phyloP scores from a whole-genome alignment of 768 basidiomycete genomes.

The Calocera viscosa region DNA sequence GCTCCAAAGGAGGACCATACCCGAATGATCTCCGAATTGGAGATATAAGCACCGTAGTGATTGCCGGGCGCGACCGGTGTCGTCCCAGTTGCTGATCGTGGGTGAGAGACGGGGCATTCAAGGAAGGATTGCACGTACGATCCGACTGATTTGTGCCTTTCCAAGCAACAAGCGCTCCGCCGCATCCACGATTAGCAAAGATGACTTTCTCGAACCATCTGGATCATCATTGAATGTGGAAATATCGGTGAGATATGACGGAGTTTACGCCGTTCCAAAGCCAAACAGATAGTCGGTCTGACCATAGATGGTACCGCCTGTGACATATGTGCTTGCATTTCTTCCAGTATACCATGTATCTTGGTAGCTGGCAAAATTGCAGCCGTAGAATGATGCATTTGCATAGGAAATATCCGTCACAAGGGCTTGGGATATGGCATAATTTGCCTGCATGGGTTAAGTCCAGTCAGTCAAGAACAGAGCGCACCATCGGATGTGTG shows the following conservation, averaged over 20 bases:
- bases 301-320: conserved; percentile 51
- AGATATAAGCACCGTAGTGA: conserved; percentile 45
- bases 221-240: background rate
- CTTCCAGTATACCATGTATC: conserved; percentile 56
- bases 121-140: conserved; percentile 9
- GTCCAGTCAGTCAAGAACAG: conserved; percentile 40
- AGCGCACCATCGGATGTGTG: background rate
- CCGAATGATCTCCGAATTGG: conserved; percentile 43
- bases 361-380: conserved; percentile 48
- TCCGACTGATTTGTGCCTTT: conserved; percentile 44
- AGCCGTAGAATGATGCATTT: conserved; percentile 56
- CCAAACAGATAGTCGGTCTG: conserved; percentile 43
- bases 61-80: conserved; percentile 31
- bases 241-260: background rate
- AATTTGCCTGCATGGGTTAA: conserved; percentile 44
- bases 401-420: conserved; percentile 51
- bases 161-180: conserved; percentile 56
- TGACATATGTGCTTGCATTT: conserved; percentile 46
- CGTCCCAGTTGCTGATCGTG: background rate
- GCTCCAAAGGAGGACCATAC: conserved; percentile 30
- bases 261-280: conserved; percentile 24
- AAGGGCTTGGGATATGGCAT: conserved; percentile 48
- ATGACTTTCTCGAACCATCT: conserved; percentile 51
- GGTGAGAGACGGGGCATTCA: conserved; percentile 8
- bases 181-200: conserved; percentile 51